These are phyloP conservation scores for Solanum chiquidenum DNA, from an alignment of 257 asterid species.

Conservation along the genomic window DNA sequence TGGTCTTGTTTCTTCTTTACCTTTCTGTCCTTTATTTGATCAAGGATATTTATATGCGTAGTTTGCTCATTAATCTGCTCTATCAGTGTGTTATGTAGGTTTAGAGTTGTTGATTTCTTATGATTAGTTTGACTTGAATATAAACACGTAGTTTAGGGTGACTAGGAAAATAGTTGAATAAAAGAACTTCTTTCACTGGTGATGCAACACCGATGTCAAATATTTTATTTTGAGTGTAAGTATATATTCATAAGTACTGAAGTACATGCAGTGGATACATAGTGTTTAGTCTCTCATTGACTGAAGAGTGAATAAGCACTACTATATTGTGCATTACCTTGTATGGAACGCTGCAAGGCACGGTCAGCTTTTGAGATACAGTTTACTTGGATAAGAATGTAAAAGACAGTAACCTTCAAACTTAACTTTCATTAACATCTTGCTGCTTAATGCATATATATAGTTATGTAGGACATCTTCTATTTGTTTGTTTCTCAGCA, in stretches of 20 bases:
- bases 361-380: not conserved
- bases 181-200: not conserved
- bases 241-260: not conserved
- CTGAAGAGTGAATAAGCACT: not conserved
- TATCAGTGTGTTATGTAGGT: not conserved
- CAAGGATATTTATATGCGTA: not conserved
- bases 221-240: not conserved
- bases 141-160: not conserved
- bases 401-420: not conserved
- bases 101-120: not conserved
- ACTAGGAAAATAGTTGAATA: not conserved
- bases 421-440: not conserved
- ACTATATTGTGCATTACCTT: not conserved
- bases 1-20: not conserved
- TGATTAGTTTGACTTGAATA: not conserved
- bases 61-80: not conserved
- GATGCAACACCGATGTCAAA: not conserved
- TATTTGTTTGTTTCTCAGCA: not conserved
- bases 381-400: not conserved
- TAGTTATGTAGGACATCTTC: not conserved
- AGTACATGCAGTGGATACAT: not conserved
- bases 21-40: not conserved
- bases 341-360: not conserved
- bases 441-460: not conserved
- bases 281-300: not conserved